A percentile compares a stretch with the other conserved stretches of the same genome.
Conservation (phyloP, 2,329 filamentous ascomycete genomes). For the Coniochaeta pulveracea region DNA sequence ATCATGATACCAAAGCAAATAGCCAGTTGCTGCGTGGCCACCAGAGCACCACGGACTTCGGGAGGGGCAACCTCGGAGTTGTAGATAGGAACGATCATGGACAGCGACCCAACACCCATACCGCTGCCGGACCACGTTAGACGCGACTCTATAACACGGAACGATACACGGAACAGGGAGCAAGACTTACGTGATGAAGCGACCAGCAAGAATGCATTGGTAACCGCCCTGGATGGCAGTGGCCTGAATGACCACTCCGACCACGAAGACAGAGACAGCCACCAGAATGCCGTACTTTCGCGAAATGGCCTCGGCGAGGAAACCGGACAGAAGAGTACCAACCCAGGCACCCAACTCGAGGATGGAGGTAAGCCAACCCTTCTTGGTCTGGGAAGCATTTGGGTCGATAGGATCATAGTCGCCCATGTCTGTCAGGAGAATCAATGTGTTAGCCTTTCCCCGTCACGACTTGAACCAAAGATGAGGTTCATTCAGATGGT, state of each 20-base stretch:
- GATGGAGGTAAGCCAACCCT: conserved; percentile 54
- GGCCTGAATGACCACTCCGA: conserved; percentile 60
- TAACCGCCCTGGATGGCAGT: conserved; percentile 45
- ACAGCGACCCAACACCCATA: conserved; percentile 58
- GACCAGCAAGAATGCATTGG: conserved; percentile 54
- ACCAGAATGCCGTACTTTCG: conserved; percentile 61
- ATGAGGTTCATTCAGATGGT: background rate
- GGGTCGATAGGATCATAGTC: conserved; percentile 34
- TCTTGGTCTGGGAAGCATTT: conserved; percentile 36
- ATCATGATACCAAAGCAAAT: conserved; percentile 55
- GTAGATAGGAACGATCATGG: conserved; percentile 45
- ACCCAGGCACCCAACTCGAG: conserved; percentile 69
- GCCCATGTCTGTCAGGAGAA: conserved; percentile 39
- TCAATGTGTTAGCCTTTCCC: background rate
- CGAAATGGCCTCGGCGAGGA: conserved; percentile 57
- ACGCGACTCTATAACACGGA: background rate
- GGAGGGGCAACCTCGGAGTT: conserved; percentile 37
- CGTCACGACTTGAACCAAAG: background rate
- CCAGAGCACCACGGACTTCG: conserved; percentile 33
- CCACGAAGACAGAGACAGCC: conserved; percentile 53
- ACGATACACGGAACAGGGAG: conserved; percentile 2
- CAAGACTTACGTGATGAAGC: conserved; percentile 50
- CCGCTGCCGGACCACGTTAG: conserved; percentile 23
- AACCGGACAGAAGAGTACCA: conserved; percentile 59
- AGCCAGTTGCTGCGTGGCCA: conserved; percentile 38